Evolutionary conservation across 2,329 filamentous ascomycete genomes (phyloP), one percentile per base, ranked within the genome.

Genomic region (Esteya vermicola): DNA sequence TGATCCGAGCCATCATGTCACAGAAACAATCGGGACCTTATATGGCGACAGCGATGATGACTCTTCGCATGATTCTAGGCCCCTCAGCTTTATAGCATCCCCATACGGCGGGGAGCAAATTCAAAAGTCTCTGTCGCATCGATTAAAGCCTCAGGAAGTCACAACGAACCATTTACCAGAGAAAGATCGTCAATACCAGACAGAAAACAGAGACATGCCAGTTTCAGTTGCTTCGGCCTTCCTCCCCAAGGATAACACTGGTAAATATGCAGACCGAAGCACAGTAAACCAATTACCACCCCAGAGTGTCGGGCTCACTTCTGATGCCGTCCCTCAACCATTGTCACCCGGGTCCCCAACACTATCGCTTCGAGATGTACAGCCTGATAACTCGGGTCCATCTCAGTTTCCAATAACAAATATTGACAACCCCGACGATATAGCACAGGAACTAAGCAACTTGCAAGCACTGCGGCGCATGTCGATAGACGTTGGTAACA

Each of bases 1-100:
- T 58, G 86, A 94, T 61, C 82, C 88, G 45, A 85, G 73, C 62
- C 85, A 94, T 62, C 88, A 94, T 72, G 85, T 94, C 56, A 94
- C 86, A 42, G 88, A 94, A 59, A 82, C 85, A 44, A 93, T 94
- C 59, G 85, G 85, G 39, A 86, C 86, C 52, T 74, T 93, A 61
- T 94, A 95, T 61, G 84, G 82, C 52, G 81, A 85, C 54, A 74
- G 76, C 53, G 75, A 78, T 49, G 74, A 84, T 51, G 70, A 75
- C 50, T 73, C 61, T 3, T 50, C 56, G 22, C 64, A 65, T 43
- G 59, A 61, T 41, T 59, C 61, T 18, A 47, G 68, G 19, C 83
- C 83, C 27, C 61, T 88, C 51, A 89, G 83, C 62, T 91, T 85
- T 61, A 68, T 88, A 50, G 68, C 67, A 36, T 64, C 70, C 32